Base-by-base conservation (phyloP, 805 yeast species). In the Yarrowia bubula region DNA sequence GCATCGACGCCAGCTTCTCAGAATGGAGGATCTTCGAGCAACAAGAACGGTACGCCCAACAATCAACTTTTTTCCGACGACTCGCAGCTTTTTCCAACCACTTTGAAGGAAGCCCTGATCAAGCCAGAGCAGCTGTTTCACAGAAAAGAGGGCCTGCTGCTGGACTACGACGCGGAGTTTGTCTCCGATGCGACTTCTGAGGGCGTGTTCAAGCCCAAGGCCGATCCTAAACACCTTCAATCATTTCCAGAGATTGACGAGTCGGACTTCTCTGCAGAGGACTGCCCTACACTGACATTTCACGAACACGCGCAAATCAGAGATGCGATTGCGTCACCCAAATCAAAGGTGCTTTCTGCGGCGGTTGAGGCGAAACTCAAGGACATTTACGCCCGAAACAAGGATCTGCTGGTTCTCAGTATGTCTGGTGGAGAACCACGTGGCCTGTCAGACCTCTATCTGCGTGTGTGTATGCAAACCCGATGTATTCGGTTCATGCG, bases 351-450 rank as follows among this genome's bases (percentile, higher is more conserved):
- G 3, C 61, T 55, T 8, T 4, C 8, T 5, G 17, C 61, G 11
- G 38, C 22, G 37, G 38, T 55, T 35, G 61, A 55, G 13, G 13
- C 39, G 13, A 55, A 55, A 15, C 61, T 55, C 38, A 31, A 39
- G 2, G 61, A 55, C 28, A 55, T 55, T 13, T 55, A 55, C 61
- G 14, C 47, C 17, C 14, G 47, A 55, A 55, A 55, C 47, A 55
- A 31, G 15, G 61, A 39, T 8, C 31, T 55, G 15, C 31, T 55
- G 11, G 61, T 55, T 6, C 38, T 55, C 14, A 55, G 61, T 47
- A 55, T 55, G 61, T 55, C 61, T 39, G 61, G 61, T 31, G 61
- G 61, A 28, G 61, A 55, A n/a, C 61, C 61, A 4, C 46, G 47
- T 3, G 46, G 64, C n/a, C 33, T 58, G 17, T 58, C 64, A 7